Evolutionary conservation across 495 filamentous ascomycete genomes (phyloP).

Genomic region (Antarctomyces pellizariae): DNA sequence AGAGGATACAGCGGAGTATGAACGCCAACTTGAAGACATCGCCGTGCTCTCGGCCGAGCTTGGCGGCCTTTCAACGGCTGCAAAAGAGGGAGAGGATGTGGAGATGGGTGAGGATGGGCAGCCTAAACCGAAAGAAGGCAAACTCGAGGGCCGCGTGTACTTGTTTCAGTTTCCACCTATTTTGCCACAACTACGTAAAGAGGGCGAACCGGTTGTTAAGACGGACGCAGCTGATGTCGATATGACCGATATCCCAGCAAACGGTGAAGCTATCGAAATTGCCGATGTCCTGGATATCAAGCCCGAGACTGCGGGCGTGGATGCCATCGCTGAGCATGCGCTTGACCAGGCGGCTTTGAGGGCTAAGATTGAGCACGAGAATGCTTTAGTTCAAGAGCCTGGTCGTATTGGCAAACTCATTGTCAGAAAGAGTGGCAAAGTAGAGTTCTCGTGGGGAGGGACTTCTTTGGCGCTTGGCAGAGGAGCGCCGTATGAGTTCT

Average conservation of each 20-base stretch:
- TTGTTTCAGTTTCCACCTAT: slow-evolving; percentile 42
- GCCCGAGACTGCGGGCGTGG: slow-evolving; percentile 2
- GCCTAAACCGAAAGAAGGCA: slow-evolving; percentile 7
- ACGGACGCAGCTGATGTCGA: not conserved
- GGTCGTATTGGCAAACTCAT: slow-evolving; percentile 34
- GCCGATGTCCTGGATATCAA: slow-evolving; percentile 3
- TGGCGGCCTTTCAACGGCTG: slow-evolving; percentile 7
- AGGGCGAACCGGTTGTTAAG: slow-evolving; percentile 3
- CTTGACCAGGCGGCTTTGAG: too few relatives aligned
- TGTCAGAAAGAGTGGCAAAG: slow-evolving; percentile 33
- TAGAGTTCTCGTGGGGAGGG: slow-evolving; percentile 37
- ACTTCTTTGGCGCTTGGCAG: slow-evolving; percentile 21
- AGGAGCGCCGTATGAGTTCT: slow-evolving; percentile 19
- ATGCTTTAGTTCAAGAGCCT: slow-evolving; percentile 11
- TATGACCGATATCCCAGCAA: slow-evolving; percentile 2
- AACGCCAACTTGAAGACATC: slow-evolving; percentile 14
- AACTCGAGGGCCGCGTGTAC: slow-evolving; percentile 28
- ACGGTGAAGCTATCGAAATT: slow-evolving; percentile 2
- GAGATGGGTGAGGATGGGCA: slow-evolving; percentile 16
- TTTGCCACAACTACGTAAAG: slow-evolving; percentile 24
- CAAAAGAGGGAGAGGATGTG: slow-evolving; percentile 13
- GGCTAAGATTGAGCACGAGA: slow-evolving; percentile 2
- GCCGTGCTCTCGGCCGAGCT: slow-evolving; percentile 15
- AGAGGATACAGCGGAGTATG: slow-evolving; percentile 18
- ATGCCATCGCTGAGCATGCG: slow-evolving; percentile 1